Evolutionary conservation across 257 asterid genomes (phyloP), one percentile per base, ranked within the genome.

Genomic region (Penstemon davidsonii): DNA sequence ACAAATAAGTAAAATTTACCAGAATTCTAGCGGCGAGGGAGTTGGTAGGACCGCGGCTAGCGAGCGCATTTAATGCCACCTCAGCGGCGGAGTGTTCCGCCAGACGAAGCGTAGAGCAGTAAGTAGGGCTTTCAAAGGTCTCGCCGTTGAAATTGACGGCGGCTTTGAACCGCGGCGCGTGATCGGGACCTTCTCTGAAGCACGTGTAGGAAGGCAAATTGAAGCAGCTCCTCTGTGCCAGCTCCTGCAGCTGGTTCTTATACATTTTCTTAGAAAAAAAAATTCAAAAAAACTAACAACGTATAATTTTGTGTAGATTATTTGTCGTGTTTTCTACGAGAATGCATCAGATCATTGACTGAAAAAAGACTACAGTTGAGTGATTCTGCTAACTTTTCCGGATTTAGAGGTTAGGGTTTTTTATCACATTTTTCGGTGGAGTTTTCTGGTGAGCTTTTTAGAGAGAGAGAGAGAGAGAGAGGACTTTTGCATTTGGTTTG

Each of bases 221-320:
- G 84, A 91, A 84, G 89, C 95, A 91, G 91, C 96, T 86, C 89
- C 89, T 84, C 77, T 88, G 97, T 77, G 97, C 96, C 83, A 88
- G 85, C 88, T 86, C 94, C 82, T 90, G 97, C 62, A 88, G 85
- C 91, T 86, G 96, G 82, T 88, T 90, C 86, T 90, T 90, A 75
- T 85, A 86, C 91, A 84, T 87, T 80, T 84, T 71, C 42, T 9
- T 42, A 57, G 4, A 15, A 45, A 46, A 46, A 39, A 56, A 38
- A 33, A 47, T 55, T 33, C 55, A 79, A 75, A 58, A 46, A 25
- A 75, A 59, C 66, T 19, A 57, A 58, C 62, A n/a, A 61, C 78
- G 18, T 70, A 8, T 73, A 42, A 51, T 52, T 54, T 46, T 56
- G 50, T 54, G 9, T 36, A 8, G 50, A 61, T 49, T 12, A 8